Percentiles rank a stretch among this genome's conserved stretches.
Evolutionary conservation across 2,329 filamentous ascomycete species (phyloP).

Genomic region (Aspergillus quadrilineatus): DNA sequence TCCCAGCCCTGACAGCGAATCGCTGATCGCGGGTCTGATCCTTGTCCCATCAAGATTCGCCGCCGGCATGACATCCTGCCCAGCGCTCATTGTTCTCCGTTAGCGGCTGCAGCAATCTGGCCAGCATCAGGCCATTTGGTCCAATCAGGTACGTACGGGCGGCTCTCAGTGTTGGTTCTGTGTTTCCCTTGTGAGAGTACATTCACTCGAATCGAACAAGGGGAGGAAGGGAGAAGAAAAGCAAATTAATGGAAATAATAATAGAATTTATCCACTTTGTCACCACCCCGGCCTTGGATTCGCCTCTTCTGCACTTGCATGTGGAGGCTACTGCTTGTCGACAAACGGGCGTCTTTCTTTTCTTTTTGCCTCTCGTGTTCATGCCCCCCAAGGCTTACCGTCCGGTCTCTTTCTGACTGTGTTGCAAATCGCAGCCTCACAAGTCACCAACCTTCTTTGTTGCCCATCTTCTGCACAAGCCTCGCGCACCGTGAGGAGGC

Average conservation of each 20-base stretch:
- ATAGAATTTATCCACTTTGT: conserved; percentile 16
- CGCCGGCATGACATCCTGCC: conserved; percentile 25
- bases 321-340: conserved; percentile 17
- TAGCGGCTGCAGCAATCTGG: conserved; percentile 24
- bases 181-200: conserved; percentile 8
- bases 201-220: conserved; percentile 2
- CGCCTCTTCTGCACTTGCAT: conserved; percentile 13
- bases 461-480: conserved; percentile 1
- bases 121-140: conserved; percentile 22
- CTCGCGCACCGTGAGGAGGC: not conserved
- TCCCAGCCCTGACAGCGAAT: conserved; percentile 17
- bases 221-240: not conserved
- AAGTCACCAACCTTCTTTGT: conserved; percentile 13
- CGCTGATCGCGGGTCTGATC: conserved; percentile 9
- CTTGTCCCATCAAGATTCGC: conserved; percentile 25
- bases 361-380: conserved; percentile 14
- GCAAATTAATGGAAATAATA: conserved; percentile 7
- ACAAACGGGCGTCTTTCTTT: conserved; percentile 19
- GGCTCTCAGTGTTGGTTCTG: conserved; percentile 15
- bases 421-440: conserved; percentile 17
- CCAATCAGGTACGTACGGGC: conserved; percentile 18
- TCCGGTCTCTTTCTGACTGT: conserved; percentile 11
- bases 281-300: conserved; percentile 8
- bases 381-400: not conserved
- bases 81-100: conserved; percentile 24